Evolutionary conservation across 345 rosid genomes (phyloP).

Genomic region (Balakata baccata): DNA sequence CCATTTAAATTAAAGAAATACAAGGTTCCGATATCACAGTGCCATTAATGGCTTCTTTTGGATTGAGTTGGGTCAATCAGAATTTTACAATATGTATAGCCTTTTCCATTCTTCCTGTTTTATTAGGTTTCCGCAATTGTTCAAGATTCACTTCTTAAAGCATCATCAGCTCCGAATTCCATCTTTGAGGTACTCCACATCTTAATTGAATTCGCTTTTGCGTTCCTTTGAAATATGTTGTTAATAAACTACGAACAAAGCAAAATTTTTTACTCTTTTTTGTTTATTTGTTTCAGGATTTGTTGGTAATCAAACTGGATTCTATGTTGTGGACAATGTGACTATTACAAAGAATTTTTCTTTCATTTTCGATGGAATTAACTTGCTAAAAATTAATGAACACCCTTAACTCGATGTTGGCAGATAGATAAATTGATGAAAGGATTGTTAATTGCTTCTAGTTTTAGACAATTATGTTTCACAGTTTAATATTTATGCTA

Average conservation of each 20-base stretch:
- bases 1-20: too few species aligned
- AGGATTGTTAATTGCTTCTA: too few species aligned
- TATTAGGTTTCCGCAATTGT: slow-evolving; percentile 69
- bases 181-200: slow-evolving; percentile 55
- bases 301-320: background rate
- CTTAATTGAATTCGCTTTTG: background rate
- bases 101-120: background rate
- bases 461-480: too few species aligned
- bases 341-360: background rate
- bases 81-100: background rate
- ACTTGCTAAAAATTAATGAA: background rate
- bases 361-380: background rate
- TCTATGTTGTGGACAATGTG: background rate
- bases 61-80: too few species aligned
- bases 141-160: slow-evolving; percentile 71
- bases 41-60: too few species aligned
- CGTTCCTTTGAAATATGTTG: too few species aligned
- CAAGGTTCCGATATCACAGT: background rate
- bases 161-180: slow-evolving; percentile 59
- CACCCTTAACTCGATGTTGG: background rate
- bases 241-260: too few species aligned
- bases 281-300: too few species aligned
- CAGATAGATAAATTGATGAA: background rate
- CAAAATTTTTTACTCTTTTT: background rate
- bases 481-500: background rate